phyloP scores from a whole-genome alignment of 192 early-diverging fungal species.

The Coemansia sp. region DNA sequence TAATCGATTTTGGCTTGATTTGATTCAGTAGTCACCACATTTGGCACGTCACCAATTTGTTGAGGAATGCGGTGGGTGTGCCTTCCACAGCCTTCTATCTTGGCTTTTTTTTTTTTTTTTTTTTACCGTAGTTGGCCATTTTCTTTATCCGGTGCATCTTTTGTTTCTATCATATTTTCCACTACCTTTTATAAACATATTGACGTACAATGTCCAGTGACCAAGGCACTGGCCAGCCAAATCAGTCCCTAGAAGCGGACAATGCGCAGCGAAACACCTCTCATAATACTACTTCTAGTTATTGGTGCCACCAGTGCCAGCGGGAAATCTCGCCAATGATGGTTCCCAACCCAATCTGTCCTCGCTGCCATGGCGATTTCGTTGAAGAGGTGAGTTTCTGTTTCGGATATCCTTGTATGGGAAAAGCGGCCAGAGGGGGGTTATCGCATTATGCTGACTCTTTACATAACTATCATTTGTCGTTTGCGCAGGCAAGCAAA shows the following conservation, averaged over 20 bases:
- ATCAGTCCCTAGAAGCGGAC: conserved; percentile 3
- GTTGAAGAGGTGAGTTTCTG: conserved; percentile 71
- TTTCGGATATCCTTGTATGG: background rate
- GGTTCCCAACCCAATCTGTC: conserved; percentile 79
- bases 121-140: conserved; percentile 2
- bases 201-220: conserved; percentile 20
- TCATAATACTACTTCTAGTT: conserved; percentile 16
- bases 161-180: conserved; percentile 2
- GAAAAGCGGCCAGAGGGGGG: background rate
- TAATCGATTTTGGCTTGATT: background rate
- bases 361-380: conserved; percentile 71
- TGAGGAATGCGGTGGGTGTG: background rate
- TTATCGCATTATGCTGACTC: background rate
- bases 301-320: conserved; percentile 68
- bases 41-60: background rate
- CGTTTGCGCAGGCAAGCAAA: background rate
- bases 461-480: background rate
- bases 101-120: conserved; percentile 1
- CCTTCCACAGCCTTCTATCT: conserved; percentile 3
- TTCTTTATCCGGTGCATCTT: conserved; percentile 1
- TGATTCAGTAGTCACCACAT: background rate
- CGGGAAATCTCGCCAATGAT: conserved; percentile 64
- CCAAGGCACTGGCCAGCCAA: conserved; percentile 9
- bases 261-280: background rate
- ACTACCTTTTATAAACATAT: conserved; percentile 3